Evolutionary conservation across 2,329 filamentous ascomycete genomes (phyloP).

Genomic region (Lachnellula arida): DNA sequence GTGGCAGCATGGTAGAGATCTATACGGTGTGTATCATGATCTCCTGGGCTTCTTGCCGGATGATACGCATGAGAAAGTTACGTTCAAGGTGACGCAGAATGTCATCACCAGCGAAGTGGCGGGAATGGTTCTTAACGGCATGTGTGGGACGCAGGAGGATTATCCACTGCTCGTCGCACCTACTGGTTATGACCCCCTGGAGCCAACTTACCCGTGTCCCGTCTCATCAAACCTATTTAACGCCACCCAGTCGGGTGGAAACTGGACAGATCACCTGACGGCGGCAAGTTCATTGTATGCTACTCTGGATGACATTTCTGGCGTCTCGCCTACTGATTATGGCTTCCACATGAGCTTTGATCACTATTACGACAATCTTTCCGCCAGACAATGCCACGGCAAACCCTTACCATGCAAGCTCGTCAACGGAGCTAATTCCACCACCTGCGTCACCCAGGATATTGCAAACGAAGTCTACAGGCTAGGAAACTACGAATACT

Average conservation of each 20-base stretch:
- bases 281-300: slow-evolving; percentile 50
- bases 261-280: slow-evolving; percentile 62
- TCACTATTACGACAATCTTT: slow-evolving; percentile 83
- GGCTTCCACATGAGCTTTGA: slow-evolving; percentile 71
- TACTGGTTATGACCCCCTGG: slow-evolving; percentile 62
- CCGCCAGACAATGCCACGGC: slow-evolving; percentile 69
- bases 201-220: slow-evolving; percentile 66
- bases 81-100: slow-evolving; percentile 75
- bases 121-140: slow-evolving; percentile 67
- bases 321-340: slow-evolving; percentile 49
- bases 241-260: slow-evolving; percentile 41
- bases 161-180: slow-evolving; percentile 48
- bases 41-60: slow-evolving; percentile 63
- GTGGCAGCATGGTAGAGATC: slow-evolving; percentile 69
- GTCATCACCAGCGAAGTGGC: slow-evolving; percentile 78
- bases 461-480: slow-evolving; percentile 68
- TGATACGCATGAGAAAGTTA: slow-evolving; percentile 42
- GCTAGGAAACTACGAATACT: slow-evolving; percentile 77
- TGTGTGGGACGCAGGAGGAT: slow-evolving; percentile 48
- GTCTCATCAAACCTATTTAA: slow-evolving; percentile 41
- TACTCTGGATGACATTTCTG: slow-evolving; percentile 63
- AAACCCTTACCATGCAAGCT: slow-evolving; percentile 67
- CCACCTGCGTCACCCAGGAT: slow-evolving; percentile 55
- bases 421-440: slow-evolving; percentile 40
- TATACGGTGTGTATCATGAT: slow-evolving; percentile 71